phyloP scores from a whole-genome alignment of 768 basidiomycete genomes.

The Lentinus brumalis region DNA sequence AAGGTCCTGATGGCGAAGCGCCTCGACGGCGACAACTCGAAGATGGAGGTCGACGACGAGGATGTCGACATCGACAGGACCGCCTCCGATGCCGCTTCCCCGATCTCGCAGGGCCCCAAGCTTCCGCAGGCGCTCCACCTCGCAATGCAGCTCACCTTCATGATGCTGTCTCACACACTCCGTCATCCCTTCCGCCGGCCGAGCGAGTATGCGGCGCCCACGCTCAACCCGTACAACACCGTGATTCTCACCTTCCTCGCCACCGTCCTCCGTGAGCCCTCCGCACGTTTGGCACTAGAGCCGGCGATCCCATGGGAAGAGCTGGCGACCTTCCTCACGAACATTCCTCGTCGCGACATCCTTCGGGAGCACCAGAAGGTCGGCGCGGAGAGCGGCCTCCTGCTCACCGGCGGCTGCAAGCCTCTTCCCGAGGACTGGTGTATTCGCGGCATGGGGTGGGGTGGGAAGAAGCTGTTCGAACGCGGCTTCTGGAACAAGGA shows the following conservation, averaged over 20 bases:
- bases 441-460: constrained; percentile 96
- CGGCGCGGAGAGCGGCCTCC: constrained; percentile 54
- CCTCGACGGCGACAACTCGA: constrained; percentile 46
- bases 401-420: constrained; percentile 69
- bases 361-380: constrained; percentile 30
- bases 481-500: constrained; percentile 87
- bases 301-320: constrained; percentile 84
- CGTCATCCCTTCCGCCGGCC: constrained; percentile 60
- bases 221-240: constrained; percentile 85
- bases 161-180: constrained; percentile 74
- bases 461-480: constrained; percentile 85
- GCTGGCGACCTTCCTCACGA: constrained; percentile 61
- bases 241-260: constrained; percentile 87
- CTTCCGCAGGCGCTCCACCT: constrained; percentile 68
- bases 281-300: constrained; percentile 65
- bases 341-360: constrained; percentile 58
- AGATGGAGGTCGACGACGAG: constrained; percentile 69
- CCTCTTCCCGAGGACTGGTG: constrained; percentile 94
- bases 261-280: constrained; percentile 67
- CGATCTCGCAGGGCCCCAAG: constrained; percentile 38
- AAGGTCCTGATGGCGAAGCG: constrained; percentile 41
- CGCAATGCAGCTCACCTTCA: constrained; percentile 78
- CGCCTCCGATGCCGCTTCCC: constrained; percentile 29
- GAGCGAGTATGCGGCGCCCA: constrained; percentile 54
- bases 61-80: constrained; percentile 31